These are phyloP conservation scores for Danielia oregonensis DNA, from an alignment of 805 yeast genomes.

Conservation along the genomic window DNA sequence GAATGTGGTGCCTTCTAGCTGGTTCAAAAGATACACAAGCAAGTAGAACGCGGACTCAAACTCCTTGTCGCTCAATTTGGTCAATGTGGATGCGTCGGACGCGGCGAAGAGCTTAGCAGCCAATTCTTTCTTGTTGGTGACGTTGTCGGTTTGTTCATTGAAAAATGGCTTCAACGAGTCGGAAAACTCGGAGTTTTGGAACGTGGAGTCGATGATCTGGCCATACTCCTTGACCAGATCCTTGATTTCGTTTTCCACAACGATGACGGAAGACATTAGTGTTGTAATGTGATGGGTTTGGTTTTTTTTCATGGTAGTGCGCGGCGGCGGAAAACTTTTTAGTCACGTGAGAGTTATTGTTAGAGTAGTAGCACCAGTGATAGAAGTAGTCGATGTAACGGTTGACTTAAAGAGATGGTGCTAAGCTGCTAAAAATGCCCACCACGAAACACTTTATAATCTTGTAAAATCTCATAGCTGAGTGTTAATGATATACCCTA, in stretches of 20 bases:
- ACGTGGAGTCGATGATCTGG: constrained; percentile 32
- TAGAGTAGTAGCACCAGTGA: background rate
- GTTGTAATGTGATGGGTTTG: constrained; percentile 2
- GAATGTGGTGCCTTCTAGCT: constrained; percentile 24
- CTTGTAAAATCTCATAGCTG: too few relatives aligned
- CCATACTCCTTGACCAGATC: constrained; percentile 40
- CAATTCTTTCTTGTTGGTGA: constrained; percentile 27
- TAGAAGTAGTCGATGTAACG: too few relatives aligned
- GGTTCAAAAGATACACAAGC: constrained; percentile 31
- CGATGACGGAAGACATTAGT: constrained; percentile 40
- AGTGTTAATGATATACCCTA: too few relatives aligned
- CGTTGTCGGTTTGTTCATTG: constrained; percentile 18
- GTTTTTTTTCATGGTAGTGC: constrained; percentile 3
- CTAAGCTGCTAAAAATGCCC: too few relatives aligned
- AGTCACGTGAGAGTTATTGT: constrained; percentile 12
- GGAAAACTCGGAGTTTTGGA: constrained; percentile 26
- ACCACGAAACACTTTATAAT: too few relatives aligned
- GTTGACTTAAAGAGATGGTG: too few relatives aligned
- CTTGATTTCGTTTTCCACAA: constrained; percentile 40
- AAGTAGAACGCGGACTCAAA: constrained; percentile 45
- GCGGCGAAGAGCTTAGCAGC: constrained; percentile 23
- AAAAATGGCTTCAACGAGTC: constrained; percentile 21
- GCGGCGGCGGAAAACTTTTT: constrained; percentile 14
- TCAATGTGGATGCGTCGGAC: constrained; percentile 27
- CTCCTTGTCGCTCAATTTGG: constrained; percentile 38